Base-by-base conservation (phyloP, 345 rosid species). In the Luvunga scandens region DNA sequence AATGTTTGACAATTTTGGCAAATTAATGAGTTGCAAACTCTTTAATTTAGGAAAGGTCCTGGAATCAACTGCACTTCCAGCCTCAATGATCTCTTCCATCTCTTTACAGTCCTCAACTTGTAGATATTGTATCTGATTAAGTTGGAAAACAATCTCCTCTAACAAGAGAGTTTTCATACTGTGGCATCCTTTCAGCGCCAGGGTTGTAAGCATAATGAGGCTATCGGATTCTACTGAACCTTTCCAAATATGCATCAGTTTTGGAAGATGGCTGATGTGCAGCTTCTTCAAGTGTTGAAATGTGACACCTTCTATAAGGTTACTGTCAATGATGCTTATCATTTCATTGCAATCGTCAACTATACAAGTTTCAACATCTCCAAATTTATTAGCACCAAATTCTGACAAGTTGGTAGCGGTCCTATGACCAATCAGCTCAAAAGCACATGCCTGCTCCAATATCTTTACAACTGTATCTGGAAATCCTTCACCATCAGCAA, bases 381-480 rank as follows among this genome's bases (percentile, higher is more conserved):
- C 73, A 39, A 83, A 61, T 39, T 64, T 77, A 60, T 83, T 67
- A 6, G 42, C 39, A 34, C 33, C 36, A 28, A 72, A 73, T 6
- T 25, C 34, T 68, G 85, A 83, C 55, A 83, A 77, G 42, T 42
- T 48, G 19, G 25, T 6, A 39, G 77, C 70, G 10, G 56, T 69
- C 31, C 18, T 36, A 68, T 80, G 79, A 65, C 78, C 82, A 33
- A 83, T 80, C 60, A 83, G 77, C 68, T 83, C 86, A 2, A 83
- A 73, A 68, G 80, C 65, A 62, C 70, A 76, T 19, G 85, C 59
- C 34, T 83, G 78, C 70, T 64, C 68, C 24, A 83, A 62, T 21
- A 73, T 75, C 70, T 69, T 16, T 27, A 42, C 63, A 56, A 83
- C 80, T 73, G 73, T 64, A 14, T 48, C 27, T 0, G 77, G 78